Evolutionary conservation across 2,329 filamentous ascomycete species (phyloP).

Genomic region (Harringtonia aguacate): DNA sequence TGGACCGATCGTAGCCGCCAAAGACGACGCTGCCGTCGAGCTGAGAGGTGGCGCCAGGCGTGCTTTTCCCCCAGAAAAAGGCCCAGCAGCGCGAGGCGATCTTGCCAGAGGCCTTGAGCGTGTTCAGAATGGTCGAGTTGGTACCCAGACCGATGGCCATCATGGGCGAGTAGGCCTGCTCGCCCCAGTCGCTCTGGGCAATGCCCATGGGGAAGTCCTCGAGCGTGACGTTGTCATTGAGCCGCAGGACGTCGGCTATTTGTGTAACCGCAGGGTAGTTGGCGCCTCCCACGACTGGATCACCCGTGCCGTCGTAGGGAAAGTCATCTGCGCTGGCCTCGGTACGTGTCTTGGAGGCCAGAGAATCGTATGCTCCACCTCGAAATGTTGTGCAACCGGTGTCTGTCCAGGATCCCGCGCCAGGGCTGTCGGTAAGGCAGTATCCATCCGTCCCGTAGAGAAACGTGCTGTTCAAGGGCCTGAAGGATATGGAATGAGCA

Average conservation of each 20-base stretch:
- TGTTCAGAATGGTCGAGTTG: slow-evolving; percentile 20
- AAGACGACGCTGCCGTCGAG: slow-evolving; percentile 17
- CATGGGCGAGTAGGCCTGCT: slow-evolving; percentile 15
- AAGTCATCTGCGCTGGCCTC: neutral
- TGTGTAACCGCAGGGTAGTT: no score
- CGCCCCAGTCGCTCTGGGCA: slow-evolving; percentile 13
- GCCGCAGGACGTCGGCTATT: slow-evolving; percentile 4
- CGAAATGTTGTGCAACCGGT: slow-evolving; percentile 9
- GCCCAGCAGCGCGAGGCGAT: slow-evolving; percentile 20
- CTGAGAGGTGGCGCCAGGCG: slow-evolving; percentile 10
- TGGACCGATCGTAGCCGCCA: slow-evolving; percentile 19
- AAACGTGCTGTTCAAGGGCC: slow-evolving; percentile 12
- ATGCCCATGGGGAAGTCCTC: slow-evolving; percentile 12
- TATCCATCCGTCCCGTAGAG: slow-evolving; percentile 9
- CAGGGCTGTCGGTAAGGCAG: slow-evolving; percentile 1
- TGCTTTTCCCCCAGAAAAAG: slow-evolving; percentile 20
- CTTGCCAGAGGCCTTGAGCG: slow-evolving; percentile 14
- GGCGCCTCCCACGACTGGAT: neutral
- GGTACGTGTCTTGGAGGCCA: neutral
- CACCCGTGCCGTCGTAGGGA: slow-evolving; percentile 2
- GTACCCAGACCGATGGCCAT: slow-evolving; percentile 17
- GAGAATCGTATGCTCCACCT: slow-evolving; percentile 7
- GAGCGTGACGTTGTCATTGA: slow-evolving; percentile 11
- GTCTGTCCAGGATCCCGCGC: neutral
- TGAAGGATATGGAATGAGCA: slow-evolving; percentile 1